Evolutionary conservation across 2,329 filamentous ascomycete species (phyloP), one percentile per base, ranked within the genome.

Genomic region (Fusarium nelsonii): DNA sequence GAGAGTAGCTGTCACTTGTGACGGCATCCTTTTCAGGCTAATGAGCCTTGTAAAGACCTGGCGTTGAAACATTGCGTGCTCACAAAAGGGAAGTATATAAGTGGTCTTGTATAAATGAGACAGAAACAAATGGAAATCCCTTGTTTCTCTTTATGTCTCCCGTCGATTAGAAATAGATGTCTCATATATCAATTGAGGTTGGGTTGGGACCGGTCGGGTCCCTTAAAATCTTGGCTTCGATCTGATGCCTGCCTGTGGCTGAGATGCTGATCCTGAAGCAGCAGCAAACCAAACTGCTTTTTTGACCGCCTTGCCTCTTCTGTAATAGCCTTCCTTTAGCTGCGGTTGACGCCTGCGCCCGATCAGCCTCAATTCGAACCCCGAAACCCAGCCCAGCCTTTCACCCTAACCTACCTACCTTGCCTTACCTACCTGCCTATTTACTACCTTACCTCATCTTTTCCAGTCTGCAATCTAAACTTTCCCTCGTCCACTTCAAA

Each of bases 361-460:
- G 62, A 72, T 73, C 72, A 74, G 72, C 72, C 72, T 74, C 72
- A 74, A 74, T 71, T 62, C 50, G 54, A 58, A 58, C 64, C 64
- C 65, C 58, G 65, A 69, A 46, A 58, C 60, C 70, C 70, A 74
- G 70, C 68, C 72, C 70, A 74, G 70, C 68, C 72, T 73, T 45
- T 23, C 28, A 37, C 39, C 56, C 52, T 60, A 46, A 37, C 36
- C 26, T 37, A n/a, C 28, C 51, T 46, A 59, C 44, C 58, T 62
- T 36, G 55, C 58, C 58, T 66, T 57, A 41, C 32, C 36, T 28
- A 20, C 44, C 26, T 46, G 20, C 44, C 18, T 46, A 28, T 49
- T 62, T 20, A 48, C 23, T 30, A 30, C 30, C 45, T 36, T 49
- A 49, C 32, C 45, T 45, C 43, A 45, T 45, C 12, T 26, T 45